These are phyloP conservation scores for Stagonosporopsis vannaccii DNA, from an alignment of 2,329 filamentous ascomycete species.

Conservation along the genomic window DNA sequence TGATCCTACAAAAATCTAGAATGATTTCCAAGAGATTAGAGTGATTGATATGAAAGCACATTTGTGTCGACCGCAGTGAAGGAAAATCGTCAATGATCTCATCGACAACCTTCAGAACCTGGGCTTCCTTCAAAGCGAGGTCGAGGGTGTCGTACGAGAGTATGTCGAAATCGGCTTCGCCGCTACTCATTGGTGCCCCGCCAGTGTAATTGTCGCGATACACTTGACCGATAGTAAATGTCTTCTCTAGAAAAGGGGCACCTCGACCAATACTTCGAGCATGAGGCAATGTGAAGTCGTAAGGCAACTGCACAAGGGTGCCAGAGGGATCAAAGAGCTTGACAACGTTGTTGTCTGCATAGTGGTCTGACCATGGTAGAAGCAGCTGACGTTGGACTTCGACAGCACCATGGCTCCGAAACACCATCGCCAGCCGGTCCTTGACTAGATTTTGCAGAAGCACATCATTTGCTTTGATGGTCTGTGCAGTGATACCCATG, in stretches of 20 bases:
- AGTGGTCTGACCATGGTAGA: conserved; percentile 83
- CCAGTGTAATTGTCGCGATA: conserved; percentile 81
- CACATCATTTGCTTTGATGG: conserved; percentile 60
- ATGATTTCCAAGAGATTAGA: conserved; percentile 84
- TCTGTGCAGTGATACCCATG: conserved; percentile 44
- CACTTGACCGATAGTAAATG: conserved; percentile 86
- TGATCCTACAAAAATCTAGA: conserved; percentile 89
- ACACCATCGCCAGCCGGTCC: conserved; percentile 76
- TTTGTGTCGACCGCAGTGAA: conserved; percentile 70
- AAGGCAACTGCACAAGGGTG: conserved; percentile 91
- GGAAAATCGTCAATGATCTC: conserved; percentile 87
- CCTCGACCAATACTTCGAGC: conserved; percentile 83
- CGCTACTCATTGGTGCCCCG: conserved; percentile 80
- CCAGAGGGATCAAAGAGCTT: conserved; percentile 83
- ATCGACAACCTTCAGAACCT: conserved; percentile 92
- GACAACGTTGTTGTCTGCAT: conserved; percentile 72
- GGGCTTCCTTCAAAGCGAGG: conserved; percentile 87
- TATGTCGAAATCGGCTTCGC: conserved; percentile 96
- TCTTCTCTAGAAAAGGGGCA: conserved; percentile 71
- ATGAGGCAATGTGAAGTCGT: conserved; percentile 88
- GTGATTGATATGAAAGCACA: conserved; percentile 93
- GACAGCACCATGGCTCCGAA: conserved; percentile 87
- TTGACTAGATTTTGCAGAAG: conserved; percentile 77
- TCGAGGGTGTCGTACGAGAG: conserved; percentile 84
- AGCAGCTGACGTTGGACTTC: conserved; percentile 77